A percentile compares a stretch with the other conserved stretches of the same genome.
phyloP scores from a whole-genome alignment of 164 flowering plant species.

The Magnolia sinica region DNA sequence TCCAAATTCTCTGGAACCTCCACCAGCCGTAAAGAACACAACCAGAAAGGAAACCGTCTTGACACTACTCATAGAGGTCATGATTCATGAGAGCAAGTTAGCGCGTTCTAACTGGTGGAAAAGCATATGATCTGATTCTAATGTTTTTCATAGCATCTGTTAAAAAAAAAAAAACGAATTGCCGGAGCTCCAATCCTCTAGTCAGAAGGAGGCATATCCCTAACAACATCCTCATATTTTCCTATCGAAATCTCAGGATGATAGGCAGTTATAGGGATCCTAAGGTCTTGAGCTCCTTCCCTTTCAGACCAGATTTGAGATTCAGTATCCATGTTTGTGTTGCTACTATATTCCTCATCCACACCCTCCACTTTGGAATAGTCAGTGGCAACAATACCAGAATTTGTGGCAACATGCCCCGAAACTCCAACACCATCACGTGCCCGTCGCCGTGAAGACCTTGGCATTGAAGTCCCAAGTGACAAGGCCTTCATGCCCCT shows the following conservation, averaged over 20 bases:
- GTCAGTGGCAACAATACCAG: constrained; percentile 13
- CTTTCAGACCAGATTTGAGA: constrained; percentile 22
- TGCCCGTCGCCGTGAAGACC: constrained; percentile 33
- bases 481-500: constrained; percentile 19
- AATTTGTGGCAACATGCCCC: constrained; percentile 3
- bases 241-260: constrained; percentile 16
- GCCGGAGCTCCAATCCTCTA: neutral
- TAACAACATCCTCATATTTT: constrained; percentile 13
- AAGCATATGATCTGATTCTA: neutral
- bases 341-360: constrained; percentile 24
- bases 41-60: neutral
- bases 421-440: constrained; percentile 18
- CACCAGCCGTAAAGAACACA: neutral
- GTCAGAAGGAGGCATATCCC: neutral
- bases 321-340: constrained; percentile 12
- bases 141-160: neutral
- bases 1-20: neutral
- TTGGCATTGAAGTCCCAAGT: constrained; percentile 7
- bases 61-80: neutral
- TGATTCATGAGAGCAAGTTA: neutral
- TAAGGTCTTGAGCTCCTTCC: constrained; percentile 17
- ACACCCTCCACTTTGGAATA: constrained; percentile 27
- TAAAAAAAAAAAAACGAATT: neutral
- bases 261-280: constrained; percentile 13
- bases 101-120: neutral